A percentile compares a stretch with the other conserved stretches of the same genome.
phyloP scores from a whole-genome alignment of 2,329 filamentous ascomycete species.

The Periglandula ipomoeae region DNA sequence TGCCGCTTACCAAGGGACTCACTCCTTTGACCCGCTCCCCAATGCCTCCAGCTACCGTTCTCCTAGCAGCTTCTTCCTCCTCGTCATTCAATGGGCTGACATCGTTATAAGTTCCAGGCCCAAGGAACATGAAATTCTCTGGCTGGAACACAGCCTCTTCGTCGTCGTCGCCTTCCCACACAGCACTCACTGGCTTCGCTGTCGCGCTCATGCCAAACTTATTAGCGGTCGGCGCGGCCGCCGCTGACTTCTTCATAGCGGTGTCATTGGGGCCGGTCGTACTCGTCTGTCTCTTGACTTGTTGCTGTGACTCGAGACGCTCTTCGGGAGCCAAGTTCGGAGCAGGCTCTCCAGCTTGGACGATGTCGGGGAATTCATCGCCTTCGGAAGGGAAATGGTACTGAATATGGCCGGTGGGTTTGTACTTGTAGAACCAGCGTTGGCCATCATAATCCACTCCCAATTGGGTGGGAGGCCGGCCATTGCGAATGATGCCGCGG shows the following conservation, averaged over 20 bases:
- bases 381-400: conserved; percentile 48
- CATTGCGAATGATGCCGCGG: conserved; percentile 12
- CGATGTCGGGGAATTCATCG: conserved; percentile 48
- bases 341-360: conserved; percentile 28
- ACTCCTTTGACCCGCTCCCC: conserved; percentile 13
- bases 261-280: conserved; percentile 2
- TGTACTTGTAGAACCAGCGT: conserved; percentile 51
- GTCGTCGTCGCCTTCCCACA: conserved; percentile 24
- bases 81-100: conserved; percentile 34
- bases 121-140: conserved; percentile 44
- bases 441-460: conserved; percentile 49
- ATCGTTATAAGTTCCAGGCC: conserved; percentile 35
- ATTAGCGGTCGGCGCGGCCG: conserved; percentile 5
- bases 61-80: conserved; percentile 21
- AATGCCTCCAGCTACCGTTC: conserved; percentile 14
- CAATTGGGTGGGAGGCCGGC: conserved; percentile 40
- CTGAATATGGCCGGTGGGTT: conserved; percentile 42
- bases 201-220: conserved; percentile 23
- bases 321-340: conserved; percentile 42
- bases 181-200: conserved; percentile 21
- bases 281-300: conserved; percentile 29
- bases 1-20: conserved; percentile 20
- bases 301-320: conserved; percentile 41
- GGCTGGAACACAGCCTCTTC: conserved; percentile 38
- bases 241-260: background rate